phyloP scores from a whole-genome alignment of 2,329 filamentous ascomycete genomes.

The Nemania serpens region DNA sequence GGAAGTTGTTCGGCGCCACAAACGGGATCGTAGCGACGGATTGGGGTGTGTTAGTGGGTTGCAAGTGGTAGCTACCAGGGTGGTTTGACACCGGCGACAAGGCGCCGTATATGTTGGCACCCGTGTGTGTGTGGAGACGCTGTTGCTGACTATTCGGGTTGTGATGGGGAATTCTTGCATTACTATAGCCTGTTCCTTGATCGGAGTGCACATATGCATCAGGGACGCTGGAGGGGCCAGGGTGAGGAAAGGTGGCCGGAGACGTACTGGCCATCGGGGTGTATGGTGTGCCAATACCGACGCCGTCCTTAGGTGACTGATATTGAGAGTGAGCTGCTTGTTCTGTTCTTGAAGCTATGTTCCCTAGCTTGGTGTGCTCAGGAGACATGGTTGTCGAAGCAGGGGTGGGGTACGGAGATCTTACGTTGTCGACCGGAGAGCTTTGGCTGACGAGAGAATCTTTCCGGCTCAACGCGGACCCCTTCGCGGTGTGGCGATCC shows the following conservation, averaged over 20 bases:
- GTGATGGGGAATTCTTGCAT: slow-evolving; percentile 44
- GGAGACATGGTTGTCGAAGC: slow-evolving; percentile 54
- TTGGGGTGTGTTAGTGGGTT: slow-evolving; percentile 52
- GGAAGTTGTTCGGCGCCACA: slow-evolving; percentile 64
- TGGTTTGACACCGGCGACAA: slow-evolving; percentile 58
- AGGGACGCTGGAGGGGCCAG: slow-evolving; percentile 44
- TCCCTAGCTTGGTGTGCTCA: slow-evolving; percentile 51
- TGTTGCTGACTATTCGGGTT: slow-evolving; percentile 50
- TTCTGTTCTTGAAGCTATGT: slow-evolving; percentile 47
- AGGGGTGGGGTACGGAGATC: slow-evolving; percentile 47
- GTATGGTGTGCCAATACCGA: slow-evolving; percentile 50
- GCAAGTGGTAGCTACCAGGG: slow-evolving; percentile 52
- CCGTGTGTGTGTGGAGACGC: slow-evolving; percentile 53
- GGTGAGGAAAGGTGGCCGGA: slow-evolving; percentile 44
- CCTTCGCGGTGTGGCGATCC: slow-evolving; percentile 79
- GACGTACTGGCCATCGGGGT: slow-evolving; percentile 53
- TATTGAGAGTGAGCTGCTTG: slow-evolving; percentile 49
- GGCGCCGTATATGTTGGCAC: slow-evolving; percentile 55
- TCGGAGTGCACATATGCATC: slow-evolving; percentile 52
- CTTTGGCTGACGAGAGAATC: slow-evolving; percentile 65
- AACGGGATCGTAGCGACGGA: slow-evolving; percentile 51
- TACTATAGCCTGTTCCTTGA: slow-evolving; percentile 41
- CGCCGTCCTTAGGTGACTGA: slow-evolving; percentile 51
- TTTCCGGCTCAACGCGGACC: slow-evolving; percentile 75
- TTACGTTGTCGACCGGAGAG: slow-evolving; percentile 49